Evolutionary conservation across 2,329 filamentous ascomycete genomes (phyloP).

Genomic region (Domatiomyces globalis): DNA sequence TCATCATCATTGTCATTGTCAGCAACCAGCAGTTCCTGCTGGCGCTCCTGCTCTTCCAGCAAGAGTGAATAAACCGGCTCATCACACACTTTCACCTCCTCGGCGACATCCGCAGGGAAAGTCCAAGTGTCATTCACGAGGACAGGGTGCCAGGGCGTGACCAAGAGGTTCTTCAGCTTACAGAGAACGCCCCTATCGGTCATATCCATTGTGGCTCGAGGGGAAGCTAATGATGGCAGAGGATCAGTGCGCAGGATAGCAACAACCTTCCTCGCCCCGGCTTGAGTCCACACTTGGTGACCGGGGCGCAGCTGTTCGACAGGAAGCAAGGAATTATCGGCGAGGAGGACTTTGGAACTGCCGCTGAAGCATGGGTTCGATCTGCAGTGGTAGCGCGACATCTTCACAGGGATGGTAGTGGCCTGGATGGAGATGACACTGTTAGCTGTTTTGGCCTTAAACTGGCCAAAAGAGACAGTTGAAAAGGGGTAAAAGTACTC

Average conservation of each 20-base stretch:
- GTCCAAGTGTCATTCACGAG: slow-evolving; percentile 29
- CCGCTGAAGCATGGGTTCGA: slow-evolving; percentile 41
- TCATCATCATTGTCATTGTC: background rate
- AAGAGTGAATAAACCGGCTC: slow-evolving; percentile 45
- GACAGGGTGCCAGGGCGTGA: slow-evolving; percentile 50
- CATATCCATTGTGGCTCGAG: slow-evolving; percentile 10
- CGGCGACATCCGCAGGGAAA: slow-evolving; percentile 33
- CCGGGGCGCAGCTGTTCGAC: slow-evolving; percentile 35
- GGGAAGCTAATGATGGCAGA: too few relatives aligned
- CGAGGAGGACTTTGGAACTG: slow-evolving; percentile 34
- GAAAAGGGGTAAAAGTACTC: background rate
- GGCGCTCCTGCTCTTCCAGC: slow-evolving; percentile 30
- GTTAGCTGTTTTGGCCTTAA: background rate
- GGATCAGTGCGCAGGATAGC: slow-evolving; percentile 40
- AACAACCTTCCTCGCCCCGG: slow-evolving; percentile 35
- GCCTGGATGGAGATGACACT: slow-evolving; percentile 1
- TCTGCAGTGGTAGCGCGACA: slow-evolving; percentile 33
- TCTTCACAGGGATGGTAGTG: slow-evolving; percentile 19
- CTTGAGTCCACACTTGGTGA: slow-evolving; percentile 37
- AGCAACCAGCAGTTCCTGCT: slow-evolving; percentile 17
- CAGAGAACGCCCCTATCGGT: slow-evolving; percentile 26
- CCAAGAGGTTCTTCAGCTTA: slow-evolving; percentile 32
- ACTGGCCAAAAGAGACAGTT: background rate
- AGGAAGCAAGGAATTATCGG: slow-evolving; percentile 25
- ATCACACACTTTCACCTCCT: slow-evolving; percentile 26